Percentiles rank a stretch among this genome's conserved stretches.
These are phyloP conservation scores for Hemisphaericaspora xylanilytica DNA, from an alignment of 1,139 yeast genomes.

Conservation along the genomic window DNA sequence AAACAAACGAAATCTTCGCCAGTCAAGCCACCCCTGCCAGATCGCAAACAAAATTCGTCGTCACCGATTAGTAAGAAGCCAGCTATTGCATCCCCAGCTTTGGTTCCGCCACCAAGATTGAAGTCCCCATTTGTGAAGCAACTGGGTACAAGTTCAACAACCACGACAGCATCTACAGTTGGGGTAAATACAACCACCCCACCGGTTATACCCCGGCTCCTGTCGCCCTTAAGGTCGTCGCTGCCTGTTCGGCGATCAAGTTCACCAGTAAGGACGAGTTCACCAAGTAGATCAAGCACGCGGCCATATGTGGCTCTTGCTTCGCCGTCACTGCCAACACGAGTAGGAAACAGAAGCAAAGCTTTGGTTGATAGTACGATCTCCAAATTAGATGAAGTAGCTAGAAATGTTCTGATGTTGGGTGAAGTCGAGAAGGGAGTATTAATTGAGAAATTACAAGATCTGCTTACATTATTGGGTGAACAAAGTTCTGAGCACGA, in stretches of 20 bases:
- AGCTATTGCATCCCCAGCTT: too few relatives aligned
- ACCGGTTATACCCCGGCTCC: too few relatives aligned
- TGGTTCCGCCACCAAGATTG: slow-evolving; percentile 18
- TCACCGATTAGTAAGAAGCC: not conserved
- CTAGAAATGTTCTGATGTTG: slow-evolving; percentile 7
- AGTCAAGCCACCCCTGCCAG: slow-evolving; percentile 6
- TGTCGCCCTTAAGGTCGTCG: too few relatives aligned
- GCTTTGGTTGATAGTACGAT: slow-evolving; percentile 1
- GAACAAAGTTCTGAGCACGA: not conserved
- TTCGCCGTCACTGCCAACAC: not conserved
- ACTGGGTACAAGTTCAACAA: not conserved
- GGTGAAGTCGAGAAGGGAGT: slow-evolving; percentile 12
- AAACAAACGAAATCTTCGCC: slow-evolving; percentile 15
- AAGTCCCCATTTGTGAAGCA: slow-evolving; percentile 5
- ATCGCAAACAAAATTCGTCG: slow-evolving; percentile 6
- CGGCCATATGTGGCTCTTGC: too few relatives aligned
- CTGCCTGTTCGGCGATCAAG: too few relatives aligned
- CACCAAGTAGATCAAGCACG: not conserved
- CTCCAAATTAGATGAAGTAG: slow-evolving; percentile 8
- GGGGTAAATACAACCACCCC: not conserved
- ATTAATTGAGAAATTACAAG: slow-evolving; percentile 13
- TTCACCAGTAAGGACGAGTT: not conserved
- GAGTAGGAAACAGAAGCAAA: not conserved
- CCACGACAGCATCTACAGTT: not conserved
- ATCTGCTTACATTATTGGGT: slow-evolving; percentile 2